Base-by-base conservation (phyloP, 2,329 filamentous ascomycete species). In the Didymellaceae sp. region DNA sequence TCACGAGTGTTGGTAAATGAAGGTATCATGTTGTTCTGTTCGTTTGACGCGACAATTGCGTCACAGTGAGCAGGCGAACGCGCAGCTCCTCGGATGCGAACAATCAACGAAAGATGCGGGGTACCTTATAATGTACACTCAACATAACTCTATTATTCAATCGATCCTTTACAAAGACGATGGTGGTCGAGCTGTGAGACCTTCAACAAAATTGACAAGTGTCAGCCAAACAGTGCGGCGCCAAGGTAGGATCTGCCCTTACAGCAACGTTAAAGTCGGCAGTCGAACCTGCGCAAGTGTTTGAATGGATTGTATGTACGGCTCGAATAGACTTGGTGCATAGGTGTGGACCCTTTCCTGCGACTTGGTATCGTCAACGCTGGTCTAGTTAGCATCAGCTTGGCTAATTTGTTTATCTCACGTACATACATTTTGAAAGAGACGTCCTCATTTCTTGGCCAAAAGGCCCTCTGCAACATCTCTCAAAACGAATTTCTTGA, bases 401-500 rank as follows among this genome's bases (percentile, higher is more conserved):
- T 17, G 18, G 26, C 21, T n/a, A 20, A 4, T 22, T 22, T 14
- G 20, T 3, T 25, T n/a, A 17, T 1, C 20, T 16, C 10, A 46
- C 32, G 22, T 33, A 38, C 37, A 21, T 4, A 34, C 14, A 16
- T 8, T 1, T 11, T 16, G 20, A n/a, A 14, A 14, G 8, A 31
- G 14, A 16, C 6, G 17, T 1, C 8, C 20, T 44, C 30, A 61
- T 13, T 45, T 40, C 30, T 50, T 13, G 24, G 39, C 55, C 45
- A 67, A 24, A 25, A 70, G 32, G 13, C 26, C 46, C 45, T 72
- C 69, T 0, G 67, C 69, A 25, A 61, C 55, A 39, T 65, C 63
- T 35, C 59, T 65, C 22, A 71, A 22, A 8, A 70, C 68, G 56
- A 75, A 77, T 58, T 78, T 77, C 59, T 74, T 73, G 32, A 77